Evolutionary conservation across 2,329 filamentous ascomycete species (phyloP), one percentile per base, ranked within the genome.

Genomic region (Talaromyces rugulosus): DNA sequence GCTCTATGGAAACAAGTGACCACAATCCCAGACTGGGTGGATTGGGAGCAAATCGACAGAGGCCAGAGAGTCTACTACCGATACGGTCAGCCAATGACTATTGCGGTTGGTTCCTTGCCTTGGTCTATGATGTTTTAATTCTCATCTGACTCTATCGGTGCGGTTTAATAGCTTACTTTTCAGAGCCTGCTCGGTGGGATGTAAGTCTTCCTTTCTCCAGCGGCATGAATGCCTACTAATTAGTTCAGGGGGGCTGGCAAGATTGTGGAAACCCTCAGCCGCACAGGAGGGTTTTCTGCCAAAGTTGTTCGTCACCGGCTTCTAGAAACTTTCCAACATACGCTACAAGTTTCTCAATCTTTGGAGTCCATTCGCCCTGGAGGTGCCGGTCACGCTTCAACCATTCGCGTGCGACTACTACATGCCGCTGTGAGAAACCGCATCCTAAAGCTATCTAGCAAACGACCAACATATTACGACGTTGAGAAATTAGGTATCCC

Each of bases 61-160:
- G 90, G 90, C 0, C 90, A 94, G 71, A 85, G 89, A 66, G 84
- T 92, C 0, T 91, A 92, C 69, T 92, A 91, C 72, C 85, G 90
- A 40, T 93, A 92, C 72, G 89, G 85, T 18, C 86, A 85, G 0
- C 85, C 88, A 0, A 83, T 84, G 27, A 74, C 92, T 23, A 89
- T 87, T 7, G 86, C 68, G 28, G 72, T 74, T 42, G 66, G 72
- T 70, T 8, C 27, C 14, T 28, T 72, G 73, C 53, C 23, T 2
- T 31, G 44, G 52, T 47, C 3, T 27, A 27, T 47, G 18, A 9
- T 23, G n/a, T 11, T 47, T 9, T 47, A 27, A 14, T 8, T 27
- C 23, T 47, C 2, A 27, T n/a, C 44, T 47, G 4, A 47, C 8
- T 27, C 2, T 27, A 4, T 27, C 8, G 6, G 18, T 47, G 11